Base-by-base conservation (phyloP, 1,284 basidiomycete genomes). In the Leccinum subspadiceum region DNA sequence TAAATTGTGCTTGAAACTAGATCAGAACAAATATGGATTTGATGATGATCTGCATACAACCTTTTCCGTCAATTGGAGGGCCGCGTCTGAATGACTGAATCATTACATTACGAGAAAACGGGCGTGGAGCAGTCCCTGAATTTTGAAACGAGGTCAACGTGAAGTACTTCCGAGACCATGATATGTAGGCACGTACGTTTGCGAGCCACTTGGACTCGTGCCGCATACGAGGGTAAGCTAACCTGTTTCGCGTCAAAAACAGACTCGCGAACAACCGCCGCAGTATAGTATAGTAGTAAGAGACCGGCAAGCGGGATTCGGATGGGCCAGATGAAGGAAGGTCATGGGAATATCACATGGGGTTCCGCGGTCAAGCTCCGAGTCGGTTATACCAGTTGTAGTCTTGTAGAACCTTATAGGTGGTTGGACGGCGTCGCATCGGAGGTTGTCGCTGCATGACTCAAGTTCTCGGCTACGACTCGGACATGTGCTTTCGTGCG, bases 11-110 rank as follows among this genome's bases (percentile, higher is more conserved):
- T 64, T 56, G 64, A 73, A 65, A 66, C 60, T 63, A 49, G 63
- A 62, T 71, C 71, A 66, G 70, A 71, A 70, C 66, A 69, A 65
- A 74, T 74, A 75, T 72, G 61, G 65, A 59, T 63, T 60, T 73
- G 70, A 74, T 74, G 72, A 73, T 74, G 71, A 75, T 75, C 73
- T 72, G 64, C 73, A 66, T 72, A 64, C 65, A 70, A 54, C 61
- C 62, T 61, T 65, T 68, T 58, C 51, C 71, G 71, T 74, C 71
- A 70, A 70, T 71, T 65, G 69, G 69, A 69, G 70, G 67, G 70
- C 68, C 67, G 66, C 71, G 68, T 56, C 54, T 63, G 60, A 64
- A 63, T 73, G 73, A 74, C 72, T 62, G 69, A 73, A 70, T 59
- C 62, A 70, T 73, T 24, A 24, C 62, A 70, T 73, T 24, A 24